A percentile compares a stretch with the other conserved stretches of the same genome.
Evolutionary conservation across 768 basidiomycete genomes (phyloP).

Genomic region (Pleurotus citrinopileatus): DNA sequence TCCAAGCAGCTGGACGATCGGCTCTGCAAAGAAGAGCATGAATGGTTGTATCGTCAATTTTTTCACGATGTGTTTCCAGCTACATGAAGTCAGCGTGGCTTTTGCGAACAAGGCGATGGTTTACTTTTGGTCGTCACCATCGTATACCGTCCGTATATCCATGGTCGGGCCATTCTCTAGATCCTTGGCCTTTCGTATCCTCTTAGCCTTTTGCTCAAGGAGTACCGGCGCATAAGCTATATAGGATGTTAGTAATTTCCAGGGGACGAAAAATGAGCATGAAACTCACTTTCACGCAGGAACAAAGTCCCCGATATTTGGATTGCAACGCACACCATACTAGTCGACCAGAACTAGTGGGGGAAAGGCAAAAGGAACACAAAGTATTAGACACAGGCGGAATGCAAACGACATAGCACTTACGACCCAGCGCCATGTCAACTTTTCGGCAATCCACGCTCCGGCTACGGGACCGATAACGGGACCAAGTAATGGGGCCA

Average conservation of each 20-base stretch:
- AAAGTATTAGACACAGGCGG: too few relatives aligned
- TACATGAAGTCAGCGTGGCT: conserved; percentile 18
- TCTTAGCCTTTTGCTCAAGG: conserved; percentile 48
- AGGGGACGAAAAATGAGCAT: conserved; percentile 1
- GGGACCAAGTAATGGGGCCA: conserved; percentile 66
- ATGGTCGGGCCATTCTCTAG: conserved; percentile 38
- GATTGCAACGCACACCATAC: conserved; percentile 50
- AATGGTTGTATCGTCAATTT: conserved; percentile 60
- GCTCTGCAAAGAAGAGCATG: conserved; percentile 53
- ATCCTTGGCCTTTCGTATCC: conserved; percentile 41
- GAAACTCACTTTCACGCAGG: conserved; percentile 66
- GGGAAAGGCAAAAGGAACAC: too few relatives aligned
- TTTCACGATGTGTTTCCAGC: conserved; percentile 49
- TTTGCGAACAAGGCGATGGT: not conserved
- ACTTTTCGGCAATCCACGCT: conserved; percentile 59
- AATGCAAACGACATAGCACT: conserved; percentile 17
- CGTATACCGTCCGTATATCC: conserved; percentile 48
- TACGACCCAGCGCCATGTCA: conserved; percentile 75
- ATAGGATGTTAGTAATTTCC: conserved; percentile 16
- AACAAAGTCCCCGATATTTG: conserved; percentile 55
- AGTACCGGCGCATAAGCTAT: conserved; percentile 43
- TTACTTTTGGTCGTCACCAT: conserved; percentile 39
- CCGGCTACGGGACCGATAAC: conserved; percentile 63
- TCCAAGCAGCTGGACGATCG: conserved; percentile 66
- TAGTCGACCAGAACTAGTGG: conserved; percentile 72